Conservation (phyloP, 495 filamentous ascomycete genomes). For the Elasticomyces elasticus region DNA sequence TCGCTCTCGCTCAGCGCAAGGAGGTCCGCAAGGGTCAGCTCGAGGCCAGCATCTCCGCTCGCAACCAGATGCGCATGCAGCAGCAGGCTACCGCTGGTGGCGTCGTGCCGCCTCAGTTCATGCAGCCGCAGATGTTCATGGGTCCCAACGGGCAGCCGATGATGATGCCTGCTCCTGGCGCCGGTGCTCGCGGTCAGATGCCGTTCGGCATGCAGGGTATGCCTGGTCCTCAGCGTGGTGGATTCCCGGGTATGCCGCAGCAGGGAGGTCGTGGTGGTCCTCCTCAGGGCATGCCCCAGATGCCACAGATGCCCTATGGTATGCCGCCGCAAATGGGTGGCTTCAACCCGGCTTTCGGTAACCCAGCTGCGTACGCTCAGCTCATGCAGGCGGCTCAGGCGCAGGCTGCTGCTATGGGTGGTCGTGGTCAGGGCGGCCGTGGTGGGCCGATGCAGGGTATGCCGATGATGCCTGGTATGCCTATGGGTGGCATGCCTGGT, state of each 20-base stretch:
- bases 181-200: constrained; percentile 61
- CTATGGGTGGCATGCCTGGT: constrained; percentile 53
- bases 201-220: constrained; percentile 75
- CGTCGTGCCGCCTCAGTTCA: constrained; percentile 67
- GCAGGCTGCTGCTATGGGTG: constrained; percentile 50
- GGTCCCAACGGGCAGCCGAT: constrained; percentile 44
- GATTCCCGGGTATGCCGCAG: constrained; percentile 68
- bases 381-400: constrained; percentile 42
- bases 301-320: constrained; percentile 70
- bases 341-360: constrained; percentile 35
- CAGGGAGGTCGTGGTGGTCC: constrained; percentile 75
- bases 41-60: constrained; percentile 97
- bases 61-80: constrained; percentile 96
- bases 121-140: constrained; percentile 79
- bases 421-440: constrained; percentile 62
- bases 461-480: constrained; percentile 49
- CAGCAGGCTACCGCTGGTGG: constrained; percentile 88
- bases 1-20: constrained; percentile 97
- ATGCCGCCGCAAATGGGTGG: constrained; percentile 61
- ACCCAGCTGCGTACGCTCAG: constrained; percentile 30
- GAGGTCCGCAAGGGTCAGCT: constrained; percentile 98
- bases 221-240: constrained; percentile 76
- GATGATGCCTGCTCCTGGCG: constrained; percentile 59
- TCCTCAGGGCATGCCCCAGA: constrained; percentile 57
- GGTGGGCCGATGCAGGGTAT: constrained; percentile 61